These are phyloP conservation scores for Salix suchowensis DNA, from an alignment of 345 rosid genomes.

Conservation along the genomic window DNA sequence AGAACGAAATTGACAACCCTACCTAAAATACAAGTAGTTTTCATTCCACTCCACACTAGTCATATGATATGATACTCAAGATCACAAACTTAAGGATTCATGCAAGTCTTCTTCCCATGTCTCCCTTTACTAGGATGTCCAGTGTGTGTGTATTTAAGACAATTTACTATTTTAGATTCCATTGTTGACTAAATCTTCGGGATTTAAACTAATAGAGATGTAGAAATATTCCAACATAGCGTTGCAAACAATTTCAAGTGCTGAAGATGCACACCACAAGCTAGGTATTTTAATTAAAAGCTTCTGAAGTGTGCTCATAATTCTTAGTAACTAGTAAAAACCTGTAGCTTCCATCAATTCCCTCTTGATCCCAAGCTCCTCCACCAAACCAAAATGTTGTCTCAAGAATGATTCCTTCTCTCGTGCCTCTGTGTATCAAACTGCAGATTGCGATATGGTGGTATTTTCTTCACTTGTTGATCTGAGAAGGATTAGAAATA, in stretches of 20 bases:
- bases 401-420: background rate
- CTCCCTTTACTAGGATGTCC: too few relatives aligned
- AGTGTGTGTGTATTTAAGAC: background rate
- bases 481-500: conserved; percentile 1
- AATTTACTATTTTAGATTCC: conserved; percentile 8
- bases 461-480: background rate
- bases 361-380: background rate
- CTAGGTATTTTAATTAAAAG: background rate
- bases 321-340: background rate
- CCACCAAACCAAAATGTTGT: background rate
- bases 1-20: too few relatives aligned
- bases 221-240: background rate
- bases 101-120: too few relatives aligned
- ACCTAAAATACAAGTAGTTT: too few relatives aligned
- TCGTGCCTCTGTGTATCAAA: background rate
- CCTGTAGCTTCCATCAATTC: background rate
- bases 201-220: background rate
- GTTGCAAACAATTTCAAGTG: background rate
- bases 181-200: conserved; percentile 5
- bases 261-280: background rate
- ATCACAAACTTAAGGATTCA: too few relatives aligned
- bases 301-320: background rate
- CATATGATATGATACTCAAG: too few relatives aligned
- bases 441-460: background rate
- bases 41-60: too few relatives aligned